Evolutionary conservation across 2,329 filamentous ascomycete species (phyloP), one percentile per base, ranked within the genome.

Genomic region (Dactylellina drechsleri): DNA sequence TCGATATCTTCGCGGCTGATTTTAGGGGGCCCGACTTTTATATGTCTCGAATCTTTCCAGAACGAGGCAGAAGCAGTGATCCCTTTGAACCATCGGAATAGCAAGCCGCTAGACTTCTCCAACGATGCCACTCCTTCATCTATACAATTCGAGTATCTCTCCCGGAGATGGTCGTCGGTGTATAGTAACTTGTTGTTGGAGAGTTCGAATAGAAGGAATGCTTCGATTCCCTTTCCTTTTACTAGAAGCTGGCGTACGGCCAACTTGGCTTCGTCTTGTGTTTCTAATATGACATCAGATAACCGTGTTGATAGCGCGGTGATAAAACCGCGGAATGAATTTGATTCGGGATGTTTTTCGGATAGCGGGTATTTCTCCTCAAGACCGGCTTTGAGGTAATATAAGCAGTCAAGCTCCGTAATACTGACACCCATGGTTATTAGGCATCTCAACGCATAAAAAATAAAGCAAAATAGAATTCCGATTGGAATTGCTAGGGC

Each of bases 61-160:
- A 47, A 47, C 7, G 15, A n/a, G 5, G 15, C 15, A 47, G 8
- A 47, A 1, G 15, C 16, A n/a, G 16, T 47, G 43, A 36, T 18
- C 43, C 59, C 61, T 12, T 28, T 54, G 4, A 65, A 31, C 49
- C 31, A 65, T 20, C 61, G 61, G 16, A 56, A 65, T 23, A 65
- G 49, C 10, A 56, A 50, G 1, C 50, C 50, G 7, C 36, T 45
- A 6, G 49, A 43, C 12, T 52, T 52, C 15, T 65, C 61, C 8
- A 65, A 6, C 3, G 40, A 15, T 8, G 49, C 15, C 7, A 16
- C 20, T 2, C 28, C 26, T 2, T 15, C 8, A 4, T 41, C 15
- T 7, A 18, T n/a, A 36, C 16, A 16, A 65, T 36, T 36, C 10
- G 31, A 36, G 10, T 36, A 36, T 36, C 31, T 36, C 31, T 36